Base-by-base conservation (phyloP, 1,284 basidiomycete genomes). In the Moesziomyces antarcticus region DNA sequence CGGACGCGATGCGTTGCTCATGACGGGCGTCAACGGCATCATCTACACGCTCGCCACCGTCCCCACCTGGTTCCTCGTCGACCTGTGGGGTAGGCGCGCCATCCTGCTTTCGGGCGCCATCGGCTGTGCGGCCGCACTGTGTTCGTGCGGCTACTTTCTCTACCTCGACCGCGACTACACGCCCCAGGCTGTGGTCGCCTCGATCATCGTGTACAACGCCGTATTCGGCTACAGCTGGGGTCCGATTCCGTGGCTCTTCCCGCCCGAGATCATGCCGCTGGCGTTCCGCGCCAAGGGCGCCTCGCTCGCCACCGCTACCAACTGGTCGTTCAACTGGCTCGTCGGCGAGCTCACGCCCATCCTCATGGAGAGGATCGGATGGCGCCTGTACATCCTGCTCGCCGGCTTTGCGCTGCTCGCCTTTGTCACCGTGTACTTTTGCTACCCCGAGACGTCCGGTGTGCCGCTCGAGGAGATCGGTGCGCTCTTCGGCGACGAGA, bases 381-480 rank as follows among this genome's bases (percentile, higher is more conserved):
- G 96, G 95, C 88, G 92, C 53, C 85, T 98, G 54, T 98, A 98
- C 85, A 92, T 93, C 0, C 94, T 99, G 92, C 94, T 97, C 78
- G 94, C 92, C 13, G 94, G 94, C 86, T 96, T 96, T 95, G 94
- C 84, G 88, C 89, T 16, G 90, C 91, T 81, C 93, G 66, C 93
- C 75, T 94, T 97, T 81, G 87, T 94, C 2, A 62, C 79, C 20
- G 82, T 83, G 43, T 81, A 92, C 70, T 81, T 82, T 44, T 90
- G 92, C 73, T 94, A 93, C 64, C 87, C 87, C 22, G 87, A 88
- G 69, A 88, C 88, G 0, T 83, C 85, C 48, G 87, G 87, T 30
- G 87, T 88, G 5, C 85, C 87, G 1, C 79, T 88, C 22, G 87
- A 88, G 64, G 87, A 87, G 61, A 88, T 88, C 85, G 86, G 86